Evolutionary conservation across 352 stramenopile species (phyloP).

Genomic region (Phytophthora sojae): DNA sequence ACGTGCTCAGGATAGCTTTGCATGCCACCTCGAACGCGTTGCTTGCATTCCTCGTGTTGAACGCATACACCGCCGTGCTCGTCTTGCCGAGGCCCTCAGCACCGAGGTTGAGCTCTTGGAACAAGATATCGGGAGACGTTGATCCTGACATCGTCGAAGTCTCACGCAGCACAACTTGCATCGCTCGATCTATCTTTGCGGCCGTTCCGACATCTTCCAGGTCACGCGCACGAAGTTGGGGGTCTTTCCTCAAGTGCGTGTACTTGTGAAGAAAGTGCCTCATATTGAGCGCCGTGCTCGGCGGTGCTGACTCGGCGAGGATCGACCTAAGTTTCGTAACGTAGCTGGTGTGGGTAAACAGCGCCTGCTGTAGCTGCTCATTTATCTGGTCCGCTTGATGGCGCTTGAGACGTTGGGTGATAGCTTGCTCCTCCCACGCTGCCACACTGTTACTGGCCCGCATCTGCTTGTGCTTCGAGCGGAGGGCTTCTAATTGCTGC

Average conservation of each 20-base stretch:
- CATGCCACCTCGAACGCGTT: slow-evolving; percentile 34
- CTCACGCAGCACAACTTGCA: slow-evolving; percentile 37
- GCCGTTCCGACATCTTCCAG: slow-evolving; percentile 28
- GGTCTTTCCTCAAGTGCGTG: slow-evolving; percentile 27
- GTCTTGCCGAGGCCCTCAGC: slow-evolving; percentile 38
- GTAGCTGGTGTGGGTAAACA: slow-evolving; percentile 37
- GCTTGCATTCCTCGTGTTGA: slow-evolving; percentile 37
- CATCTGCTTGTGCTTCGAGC: slow-evolving; percentile 47
- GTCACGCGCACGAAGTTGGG: neutral
- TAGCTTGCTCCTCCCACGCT: slow-evolving; percentile 55
- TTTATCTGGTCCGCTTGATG: slow-evolving; percentile 39
- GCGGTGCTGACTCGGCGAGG: slow-evolving; percentile 31
- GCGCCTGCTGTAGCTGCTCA: slow-evolving; percentile 33
- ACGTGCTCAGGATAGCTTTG: slow-evolving; percentile 34
- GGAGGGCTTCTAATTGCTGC: slow-evolving; percentile 44
- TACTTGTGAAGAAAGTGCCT: slow-evolving; percentile 37
- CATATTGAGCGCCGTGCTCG: slow-evolving; percentile 38
- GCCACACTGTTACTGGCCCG: slow-evolving; percentile 32
- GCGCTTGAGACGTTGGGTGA: slow-evolving; percentile 48
- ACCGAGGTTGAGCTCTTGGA: slow-evolving; percentile 32
- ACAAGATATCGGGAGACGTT: slow-evolving; percentile 22
- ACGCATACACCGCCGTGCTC: slow-evolving; percentile 30
- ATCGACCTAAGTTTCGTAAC: slow-evolving; percentile 34
- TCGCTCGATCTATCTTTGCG: slow-evolving; percentile 36
- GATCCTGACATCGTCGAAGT: slow-evolving; percentile 24